Conservation (phyloP, 805 yeast genomes). For the Lipomyces starkeyi region DNA sequence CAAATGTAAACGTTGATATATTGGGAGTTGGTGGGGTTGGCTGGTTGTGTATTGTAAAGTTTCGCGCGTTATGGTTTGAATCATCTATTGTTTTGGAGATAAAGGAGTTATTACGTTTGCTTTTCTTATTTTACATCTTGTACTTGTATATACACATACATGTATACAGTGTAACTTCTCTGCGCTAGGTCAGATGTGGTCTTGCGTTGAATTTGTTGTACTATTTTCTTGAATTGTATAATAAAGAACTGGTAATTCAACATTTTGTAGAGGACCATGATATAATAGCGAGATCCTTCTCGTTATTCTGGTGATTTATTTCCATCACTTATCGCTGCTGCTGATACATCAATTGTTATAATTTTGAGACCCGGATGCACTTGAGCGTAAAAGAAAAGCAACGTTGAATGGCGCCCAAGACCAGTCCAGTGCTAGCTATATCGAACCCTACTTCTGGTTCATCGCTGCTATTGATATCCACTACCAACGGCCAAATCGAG, state of each 20-base stretch:
- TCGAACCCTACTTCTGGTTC: too few relatives aligned
- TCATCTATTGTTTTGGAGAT: conserved; percentile 3
- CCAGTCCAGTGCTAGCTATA: too few relatives aligned
- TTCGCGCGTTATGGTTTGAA: neutral
- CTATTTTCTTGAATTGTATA: neutral
- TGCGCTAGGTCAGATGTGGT: neutral
- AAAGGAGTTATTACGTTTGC: conserved; percentile 5
- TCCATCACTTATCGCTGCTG: too few relatives aligned
- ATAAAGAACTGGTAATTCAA: neutral
- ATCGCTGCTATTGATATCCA: neutral
- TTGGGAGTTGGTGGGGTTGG: neutral
- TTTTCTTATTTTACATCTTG: neutral
- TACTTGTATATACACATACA: neutral
- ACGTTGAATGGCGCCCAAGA: too few relatives aligned
- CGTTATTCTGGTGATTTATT: too few relatives aligned
- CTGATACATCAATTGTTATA: too few relatives aligned
- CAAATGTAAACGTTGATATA: neutral
- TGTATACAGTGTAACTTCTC: neutral
- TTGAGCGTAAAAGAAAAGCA: too few relatives aligned
- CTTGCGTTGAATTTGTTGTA: neutral
- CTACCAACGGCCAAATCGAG: neutral
- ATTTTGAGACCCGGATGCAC: too few relatives aligned
- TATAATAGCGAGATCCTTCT: too few relatives aligned
- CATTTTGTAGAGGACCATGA: neutral
- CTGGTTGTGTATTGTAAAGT: neutral